Percentiles rank a stretch among this genome's conserved stretches.
Evolutionary conservation across 2,329 filamentous ascomycete species (phyloP).

Genomic region (Alternaria ventricosa): DNA sequence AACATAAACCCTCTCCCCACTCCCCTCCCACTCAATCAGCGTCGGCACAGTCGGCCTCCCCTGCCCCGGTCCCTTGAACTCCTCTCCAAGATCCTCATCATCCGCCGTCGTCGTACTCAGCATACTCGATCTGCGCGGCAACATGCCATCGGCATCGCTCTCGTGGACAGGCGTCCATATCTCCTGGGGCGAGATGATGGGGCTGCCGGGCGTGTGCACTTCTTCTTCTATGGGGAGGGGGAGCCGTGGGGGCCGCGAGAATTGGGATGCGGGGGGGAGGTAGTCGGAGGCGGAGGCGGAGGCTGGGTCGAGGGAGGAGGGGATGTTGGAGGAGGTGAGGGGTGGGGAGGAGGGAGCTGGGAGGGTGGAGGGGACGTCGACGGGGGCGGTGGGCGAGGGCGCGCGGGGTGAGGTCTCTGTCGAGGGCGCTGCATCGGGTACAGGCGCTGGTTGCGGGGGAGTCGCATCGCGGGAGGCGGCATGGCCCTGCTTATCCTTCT

Average conservation of each 20-base stretch:
- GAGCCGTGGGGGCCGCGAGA: constrained; percentile 79
- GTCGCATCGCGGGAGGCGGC: constrained; percentile 9
- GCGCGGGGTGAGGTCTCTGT: constrained; percentile 8
- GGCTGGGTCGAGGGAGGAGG: constrained; percentile 37
- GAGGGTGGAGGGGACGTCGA: constrained; percentile 45
- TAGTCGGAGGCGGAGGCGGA: constrained; percentile 47
- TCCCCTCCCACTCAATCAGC: constrained; percentile 80
- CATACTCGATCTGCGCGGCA: constrained; percentile 62
- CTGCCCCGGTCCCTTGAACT: constrained; percentile 66
- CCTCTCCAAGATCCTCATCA: constrained; percentile 68
- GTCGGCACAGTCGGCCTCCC: constrained; percentile 83
- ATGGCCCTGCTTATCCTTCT: constrained; percentile 10
- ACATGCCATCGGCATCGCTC: constrained; percentile 55
- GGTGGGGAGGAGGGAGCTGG: constrained; percentile 21
- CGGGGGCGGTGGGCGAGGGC: constrained; percentile 44
- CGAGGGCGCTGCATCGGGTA: constrained; percentile 39
- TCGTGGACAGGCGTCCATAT: constrained; percentile 56
- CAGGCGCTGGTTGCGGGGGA: not conserved
- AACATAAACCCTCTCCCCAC: constrained; percentile 90
- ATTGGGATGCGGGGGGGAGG: constrained; percentile 52
- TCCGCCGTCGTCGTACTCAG: constrained; percentile 68
- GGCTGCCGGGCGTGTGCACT: constrained; percentile 85
- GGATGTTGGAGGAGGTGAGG: constrained; percentile 37
- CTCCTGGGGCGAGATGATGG: constrained; percentile 78
- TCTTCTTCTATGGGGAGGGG: constrained; percentile 95